Evolutionary conservation across 2,329 filamentous ascomycete species (phyloP), one percentile per base, ranked within the genome.

Genomic region (Ophiostoma australiae): DNA sequence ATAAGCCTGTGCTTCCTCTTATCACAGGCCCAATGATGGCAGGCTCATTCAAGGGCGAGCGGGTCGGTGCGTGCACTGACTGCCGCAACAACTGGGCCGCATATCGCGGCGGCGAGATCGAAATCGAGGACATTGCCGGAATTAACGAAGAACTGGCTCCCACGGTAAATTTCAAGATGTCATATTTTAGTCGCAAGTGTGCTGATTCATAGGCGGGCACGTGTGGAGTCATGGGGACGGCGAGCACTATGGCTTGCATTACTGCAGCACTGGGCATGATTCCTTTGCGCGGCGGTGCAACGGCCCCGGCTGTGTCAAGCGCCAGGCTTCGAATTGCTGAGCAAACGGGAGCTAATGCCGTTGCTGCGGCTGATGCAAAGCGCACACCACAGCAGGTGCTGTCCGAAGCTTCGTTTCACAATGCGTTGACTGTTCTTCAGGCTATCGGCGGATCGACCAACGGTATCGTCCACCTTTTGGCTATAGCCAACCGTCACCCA

Each of bases 171-270:
- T 65, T n/a, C 13, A 5, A 33, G 2, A 6, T 7, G 33, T 35
- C 13, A 7, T 17, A 6, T 63, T 27, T 7, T 3, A 11, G 20
- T 17, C 5, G n/a, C 10, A 0, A 61, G 23, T 63, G 4, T 31
- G 4, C 23, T 61, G 15, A 17, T 33, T 63, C 6, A 7, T 17
- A 65, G 0, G 87, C 88, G 1, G 93, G 93, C 39, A 93, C 92
- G 0, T 97, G 93, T 74, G 92, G 92, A 67, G 93, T 94, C 23
- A 97, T 97, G 93, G 95, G 92, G 74, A 97, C 93, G 0, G 93
- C 93, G 7, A 94, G 93, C 77, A 96, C 92, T 1, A 94, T 97
- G 91, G 91, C 92, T 0, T 94, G 91, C 6, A 87, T 92, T 20
- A 90, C 94, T 31, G 92, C 93, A 73, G 92, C 88, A 0, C 89